Evolutionary conservation across 1,284 basidiomycete species (phyloP), one percentile per base, ranked within the genome.

Genomic region (Irpex rosettiformis): DNA sequence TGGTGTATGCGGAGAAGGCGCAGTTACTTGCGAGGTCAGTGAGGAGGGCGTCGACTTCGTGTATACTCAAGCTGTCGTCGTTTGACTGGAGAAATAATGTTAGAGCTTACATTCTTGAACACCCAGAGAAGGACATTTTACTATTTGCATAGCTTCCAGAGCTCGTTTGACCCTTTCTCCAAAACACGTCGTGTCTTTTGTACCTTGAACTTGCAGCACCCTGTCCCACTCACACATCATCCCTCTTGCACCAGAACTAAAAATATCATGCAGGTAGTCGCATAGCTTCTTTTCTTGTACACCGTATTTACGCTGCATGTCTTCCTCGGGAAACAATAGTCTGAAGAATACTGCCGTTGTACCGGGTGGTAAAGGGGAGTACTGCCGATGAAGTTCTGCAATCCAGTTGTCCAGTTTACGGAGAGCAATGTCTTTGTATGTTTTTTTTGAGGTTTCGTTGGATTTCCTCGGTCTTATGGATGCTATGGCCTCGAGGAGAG

Each of bases 271-370:
- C 0, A 95, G 75, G 28, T 78, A 71, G 5, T 71, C 69, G 0
- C 81, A 81, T n/a, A 95, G 77, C n/a, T 71, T 77, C 4, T 75
- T 74, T 73, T 95, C 93, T 66, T 89, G 84, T 66, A 94, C 75
- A 18, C 84, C 83, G 64, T 91, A 95, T 66, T 85, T 85, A 28
- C 93, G 77, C 28, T 80, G 72, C 0, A 75, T 65, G 58, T 94
- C 91, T 58, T 91, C 84, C 57, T 94, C 85, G 0, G 93, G 93
- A 68, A 94, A 94, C n/a, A 95, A 73, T 2, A 94, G 70, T 1
- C 85, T 82, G 66, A 94, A 86, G 29, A 92, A 70, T 1, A 74
- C 77, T 8, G 74, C 69, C n/a, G 80, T 77, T 8, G 81, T 82
- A 10, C 77, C 75, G 0, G 71, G 65, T 1, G 82, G 81, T 16